A percentile compares a stretch with the other conserved stretches of the same genome.
These are phyloP conservation scores for Chalaropsis ovoidea DNA, from an alignment of 2,329 filamentous ascomycete genomes.

Conservation along the genomic window DNA sequence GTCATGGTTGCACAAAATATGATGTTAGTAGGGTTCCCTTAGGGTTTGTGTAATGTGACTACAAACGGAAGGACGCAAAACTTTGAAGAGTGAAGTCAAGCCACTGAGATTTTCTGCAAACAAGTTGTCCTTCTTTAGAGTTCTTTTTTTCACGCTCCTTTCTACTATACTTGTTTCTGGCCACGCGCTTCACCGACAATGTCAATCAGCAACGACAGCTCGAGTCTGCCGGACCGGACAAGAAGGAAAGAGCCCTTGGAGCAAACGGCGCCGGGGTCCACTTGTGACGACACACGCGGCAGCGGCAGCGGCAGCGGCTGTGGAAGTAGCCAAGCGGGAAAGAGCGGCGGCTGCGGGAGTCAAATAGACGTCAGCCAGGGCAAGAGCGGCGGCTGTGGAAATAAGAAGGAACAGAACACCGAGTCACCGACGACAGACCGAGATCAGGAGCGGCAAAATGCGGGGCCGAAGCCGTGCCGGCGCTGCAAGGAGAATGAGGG, in stretches of 20 bases:
- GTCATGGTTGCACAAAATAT: neutral
- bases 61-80: constrained; percentile 1
- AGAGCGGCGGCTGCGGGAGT: neutral
- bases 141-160: neutral
- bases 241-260: neutral
- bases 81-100: neutral
- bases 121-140: neutral
- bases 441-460: constrained; percentile 1
- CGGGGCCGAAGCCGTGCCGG: constrained; percentile 21
- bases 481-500: constrained; percentile 23
- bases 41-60: neutral
- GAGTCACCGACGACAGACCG: neutral
- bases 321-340: neutral
- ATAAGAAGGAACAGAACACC: neutral
- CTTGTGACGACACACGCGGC: neutral
- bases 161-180: neutral
- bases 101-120: neutral
- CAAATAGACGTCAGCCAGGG: neutral
- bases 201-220: neutral
- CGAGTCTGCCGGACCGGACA: constrained; percentile 6
- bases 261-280: neutral
- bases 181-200: neutral
- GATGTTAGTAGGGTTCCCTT: neutral
- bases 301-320: neutral
- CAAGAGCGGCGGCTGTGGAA: constrained; percentile 8